Base-by-base conservation (phyloP, 768 basidiomycete species). In the Xerocomellus chrysenteron region DNA sequence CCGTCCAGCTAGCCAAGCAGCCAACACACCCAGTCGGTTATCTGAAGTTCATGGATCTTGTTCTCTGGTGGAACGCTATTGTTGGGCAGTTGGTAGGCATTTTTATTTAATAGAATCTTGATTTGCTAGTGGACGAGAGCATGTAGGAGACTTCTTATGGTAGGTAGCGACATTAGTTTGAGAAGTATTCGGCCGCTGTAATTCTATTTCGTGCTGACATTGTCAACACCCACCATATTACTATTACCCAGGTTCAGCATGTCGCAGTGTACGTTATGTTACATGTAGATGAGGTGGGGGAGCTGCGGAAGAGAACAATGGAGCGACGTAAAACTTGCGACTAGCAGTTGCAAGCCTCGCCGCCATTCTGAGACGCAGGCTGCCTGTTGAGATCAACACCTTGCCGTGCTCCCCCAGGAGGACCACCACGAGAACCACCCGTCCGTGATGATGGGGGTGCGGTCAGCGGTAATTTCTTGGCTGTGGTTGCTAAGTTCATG, bases 391-490 rank as follows among this genome's bases (percentile, higher is more conserved):
- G 82, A 71, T 94, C 88, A n/a, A 94, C 86, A 41, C 88, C 88
- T 56, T 83, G 71, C 63, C 85, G 76, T 55, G 78, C 65, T 39
- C 68, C 77, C 33, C 82, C 76, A 26, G 81, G 69, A 40, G 81
- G 79, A n/a, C 80, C 69, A 53, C 82, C 79, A 45, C 76, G 78
- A 40, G 80, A 69, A 47, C 76, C 77, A 33, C 80, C 83, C 49
- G 82, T 76, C 62, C 88, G 75, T 50, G 84, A 75, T 43, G 88
- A 73, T 53, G 85, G 82, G 37, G 90, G 85, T 49, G 88, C 87
- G 6, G 84, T 87, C 57, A 88, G 75, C n/a, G 91, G 91, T n/a
- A 93, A 76, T 66, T 92, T 93, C 85, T 92, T 90, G 70, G 91
- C 91, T 93, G 65, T 56, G 53, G 42, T 57, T 51, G 24, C 26